These are phyloP conservation scores for Aspergillus eucalypticola DNA, from an alignment of 2,329 filamentous ascomycete species.

Conservation along the genomic window DNA sequence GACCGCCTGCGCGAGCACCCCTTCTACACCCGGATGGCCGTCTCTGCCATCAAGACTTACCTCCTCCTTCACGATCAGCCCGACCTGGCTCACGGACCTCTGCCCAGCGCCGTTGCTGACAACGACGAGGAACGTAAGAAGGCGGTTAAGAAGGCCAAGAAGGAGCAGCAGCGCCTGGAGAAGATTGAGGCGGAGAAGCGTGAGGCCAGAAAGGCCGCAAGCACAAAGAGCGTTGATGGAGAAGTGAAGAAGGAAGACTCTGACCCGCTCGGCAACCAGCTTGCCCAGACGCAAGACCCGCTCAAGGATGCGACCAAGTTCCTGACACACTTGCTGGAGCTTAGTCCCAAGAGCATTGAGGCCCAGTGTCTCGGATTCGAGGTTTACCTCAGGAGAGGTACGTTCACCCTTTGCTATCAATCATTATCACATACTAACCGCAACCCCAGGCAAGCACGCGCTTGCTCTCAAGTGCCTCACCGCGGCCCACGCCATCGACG, in stretches of 20 bases:
- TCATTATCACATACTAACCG: constrained; percentile 26
- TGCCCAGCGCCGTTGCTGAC: constrained; percentile 52
- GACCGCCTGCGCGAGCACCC: constrained; percentile 88
- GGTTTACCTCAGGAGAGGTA: constrained; percentile 81
- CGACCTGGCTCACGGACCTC: constrained; percentile 60
- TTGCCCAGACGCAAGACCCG: constrained; percentile 79
- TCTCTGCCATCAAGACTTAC: constrained; percentile 80
- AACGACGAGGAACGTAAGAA: constrained; percentile 72
- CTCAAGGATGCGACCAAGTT: constrained; percentile 87
- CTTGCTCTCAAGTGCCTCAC: constrained; percentile 85
- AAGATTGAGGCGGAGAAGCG: constrained; percentile 80
- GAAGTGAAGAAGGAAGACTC: constrained; percentile 83
- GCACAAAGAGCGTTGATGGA: constrained; percentile 57
- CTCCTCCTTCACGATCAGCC: constrained; percentile 75
- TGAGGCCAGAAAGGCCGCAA: constrained; percentile 76
- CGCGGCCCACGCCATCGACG: constrained; percentile 68
- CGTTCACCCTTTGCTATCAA: constrained; percentile 35
- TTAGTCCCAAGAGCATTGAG: constrained; percentile 76
- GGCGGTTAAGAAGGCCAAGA: constrained; percentile 85
- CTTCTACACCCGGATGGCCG: constrained; percentile 82
- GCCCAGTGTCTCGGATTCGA: constrained; percentile 87
- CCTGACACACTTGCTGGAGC: constrained; percentile 75
- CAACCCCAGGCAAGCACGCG: constrained; percentile 71
- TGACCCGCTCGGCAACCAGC: constrained; percentile 78
- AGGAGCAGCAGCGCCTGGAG: constrained; percentile 71